Base-by-base conservation (phyloP, 2,329 filamentous ascomycete genomes). In the Myriangium duriaei region DNA sequence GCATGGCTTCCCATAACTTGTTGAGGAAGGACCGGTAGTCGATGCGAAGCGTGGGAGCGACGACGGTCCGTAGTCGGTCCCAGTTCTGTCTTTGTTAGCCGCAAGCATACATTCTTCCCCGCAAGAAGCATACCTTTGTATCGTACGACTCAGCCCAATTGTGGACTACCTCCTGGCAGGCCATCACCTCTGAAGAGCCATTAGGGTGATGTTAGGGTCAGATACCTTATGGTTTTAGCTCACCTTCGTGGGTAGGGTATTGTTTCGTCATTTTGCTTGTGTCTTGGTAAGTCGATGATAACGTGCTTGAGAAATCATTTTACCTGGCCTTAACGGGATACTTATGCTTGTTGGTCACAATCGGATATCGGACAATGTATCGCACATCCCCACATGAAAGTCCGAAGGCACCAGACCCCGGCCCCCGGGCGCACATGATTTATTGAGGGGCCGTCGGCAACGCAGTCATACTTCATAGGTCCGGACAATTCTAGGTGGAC, bases 141-240 rank as follows among this genome's bases (percentile, higher is more conserved):
- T 78, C 74, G 57, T 78, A 77, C 61, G 68, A 73, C 54, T 76
- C 73, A 40, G 71, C 73, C 74, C 74, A 79, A 51, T 76, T 69
- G 55, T 71, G 76, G 48, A 65, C 60, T 11, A 30, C 36, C 30
- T 39, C 36, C 30, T 13, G 62, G 50, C 66, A 59, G 34, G 67
- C 67, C 51, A 70, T 62, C 47, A 65, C 66, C 50, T 73, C 69
- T 67, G 43, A 10, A 15, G 11, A 14, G 9, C 7, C 11, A 14
- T 36, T 15, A 28, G 14, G 14, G 12, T 15, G 4, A 12, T 14
- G 12, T n/a, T n/a, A n/a, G n/a, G n/a, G n/a, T n/a, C n/a, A n/a
- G n/a, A n/a, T n/a, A n/a, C n/a, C n/a, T n/a, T n/a, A n/a, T n/a
- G n/a, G 7, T 13, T 11, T 21, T 3, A 12, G 24, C 40, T 33